Evolutionary conservation across 1,139 yeast species (phyloP), one percentile per base, ranked within the genome.

Genomic region (Debaryomyces robertsiae): DNA sequence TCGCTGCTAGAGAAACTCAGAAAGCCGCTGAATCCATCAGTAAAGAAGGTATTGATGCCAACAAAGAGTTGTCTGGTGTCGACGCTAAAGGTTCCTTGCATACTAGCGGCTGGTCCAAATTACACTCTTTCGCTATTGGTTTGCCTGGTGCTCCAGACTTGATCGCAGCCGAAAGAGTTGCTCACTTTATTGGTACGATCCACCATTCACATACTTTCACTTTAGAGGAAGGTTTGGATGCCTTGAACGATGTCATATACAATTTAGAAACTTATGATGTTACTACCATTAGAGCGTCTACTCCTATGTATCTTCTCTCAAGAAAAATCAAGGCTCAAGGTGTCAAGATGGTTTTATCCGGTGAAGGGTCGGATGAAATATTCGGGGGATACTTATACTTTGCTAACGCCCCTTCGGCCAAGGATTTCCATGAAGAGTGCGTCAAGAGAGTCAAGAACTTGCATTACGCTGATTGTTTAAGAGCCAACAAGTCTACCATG

Each of bases 401-500:
- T 61, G 98, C 97, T 41, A 83, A 87, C 59, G 99, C 99, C 41
- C 99, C 99, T 56, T 75, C 84, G 44, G 84, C 96, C 39, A 74
- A 73, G 46, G 98, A 87, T 55, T 93, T 93, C 89, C 98, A 93
- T 69, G 75, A 82, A 50, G 99, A 93, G 73, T 86, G 95, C 69
- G 96, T 94, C 47, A 75, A 84, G 72, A 81, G 99, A 67, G 97
- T 93, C 56, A 89, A 93, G 78, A 91, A 93, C 91, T 78, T 93
- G 69, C 97, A 93, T 69, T 83, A 83, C 57, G 91, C 98, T 48
- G 98, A 93, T 73, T 91, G 98, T 75, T 76, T 93, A 63, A 85
- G 99, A 69, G 99, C 99, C 53, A 93, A 93, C 88, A 93, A 93
- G 74, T 91, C 98, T 27, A 93, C 99, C 48, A 88, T 93, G 97